Base-by-base conservation (phyloP, 2,329 filamentous ascomycete genomes). In the Claviceps pazoutovae region DNA sequence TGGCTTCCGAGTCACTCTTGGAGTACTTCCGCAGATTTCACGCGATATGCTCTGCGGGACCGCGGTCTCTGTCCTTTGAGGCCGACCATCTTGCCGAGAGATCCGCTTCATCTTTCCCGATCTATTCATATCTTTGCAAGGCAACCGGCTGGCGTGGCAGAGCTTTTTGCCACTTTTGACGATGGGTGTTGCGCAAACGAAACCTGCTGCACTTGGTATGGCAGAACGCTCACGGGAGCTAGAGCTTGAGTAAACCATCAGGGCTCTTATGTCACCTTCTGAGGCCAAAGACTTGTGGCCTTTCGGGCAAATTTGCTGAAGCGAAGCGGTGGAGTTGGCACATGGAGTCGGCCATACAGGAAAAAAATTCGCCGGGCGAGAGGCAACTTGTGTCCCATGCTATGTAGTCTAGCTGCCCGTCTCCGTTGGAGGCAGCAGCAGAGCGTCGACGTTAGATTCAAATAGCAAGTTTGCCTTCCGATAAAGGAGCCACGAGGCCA, bases 91-190 rank as follows among this genome's bases (percentile, higher is more conserved):
- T 63, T 62, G 62, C 62, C 59, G 48, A 64, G 66, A 59, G 58
- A 59, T 65, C 70, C 68, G 69, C 69, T 71, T 71, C 63, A 55
- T 56, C 60, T 64, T 71, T 66, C 67, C 66, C 13, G 19, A 17
- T 5, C 8, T 11, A n/a, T 19, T 46, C 42, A 51, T 43, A 37
- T 21, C 26, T 46, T 17, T 21, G 5, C 21, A n/a, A 49, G 6
- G 48, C 21, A 26, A n/a, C 6, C 4, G 19, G 48, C 9, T 30
- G 7, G 14, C n/a, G 30, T 42, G 47, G 16, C 39, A 46, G 42
- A 14, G 30, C 21, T 7, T n/a, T 42, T n/a, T 42, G 30, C 42
- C 34, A 30, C 21, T 17, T 34, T 45, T 46, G 19, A 19, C 2
- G 9, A 45, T 14, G 19, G 11, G 23, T 36, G 13, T 17, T 36